Conservation (phyloP, 2,329 filamentous ascomycete species). For the Penicillium sp. region DNA sequence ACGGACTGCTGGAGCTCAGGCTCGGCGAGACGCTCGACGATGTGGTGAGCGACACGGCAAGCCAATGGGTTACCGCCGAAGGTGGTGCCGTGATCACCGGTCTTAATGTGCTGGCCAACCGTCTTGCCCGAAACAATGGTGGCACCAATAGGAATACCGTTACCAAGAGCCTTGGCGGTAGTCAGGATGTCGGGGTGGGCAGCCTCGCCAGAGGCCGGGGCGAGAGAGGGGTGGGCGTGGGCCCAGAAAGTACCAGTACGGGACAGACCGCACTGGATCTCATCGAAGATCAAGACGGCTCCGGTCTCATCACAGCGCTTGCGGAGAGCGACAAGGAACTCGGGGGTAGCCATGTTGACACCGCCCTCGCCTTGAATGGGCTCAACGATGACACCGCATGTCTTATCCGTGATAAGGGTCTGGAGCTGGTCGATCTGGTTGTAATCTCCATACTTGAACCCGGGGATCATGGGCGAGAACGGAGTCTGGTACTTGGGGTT, state of each 20-base stretch:
- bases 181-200: conserved; percentile 93
- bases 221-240: conserved; percentile 66
- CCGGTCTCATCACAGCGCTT: conserved; percentile 80
- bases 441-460: conserved; percentile 80
- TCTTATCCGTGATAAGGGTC: conserved; percentile 74
- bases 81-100: conserved; percentile 88
- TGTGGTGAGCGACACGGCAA: conserved; percentile 78
- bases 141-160: conserved; percentile 92
- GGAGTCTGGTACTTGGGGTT: conserved; percentile 97
- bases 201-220: conserved; percentile 48
- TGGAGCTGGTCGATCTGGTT: conserved; percentile 75
- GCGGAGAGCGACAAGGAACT: conserved; percentile 82
- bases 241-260: conserved; percentile 91
- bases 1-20: conserved; percentile 68
- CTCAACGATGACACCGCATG: conserved; percentile 92
- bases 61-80: conserved; percentile 91
- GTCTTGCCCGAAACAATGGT: conserved; percentile 61
- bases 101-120: conserved; percentile 67
- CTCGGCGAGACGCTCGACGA: conserved; percentile 73
- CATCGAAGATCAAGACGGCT: conserved; percentile 87
- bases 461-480: conserved; percentile 92
- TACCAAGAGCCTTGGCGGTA: conserved; percentile 92
- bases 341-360: conserved; percentile 75
- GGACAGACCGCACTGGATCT: conserved; percentile 91
- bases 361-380: conserved; percentile 97